Evolutionary conservation across 2,329 filamentous ascomycete genomes (phyloP).

Genomic region (Pseudovirgaria hyperparasitica): DNA sequence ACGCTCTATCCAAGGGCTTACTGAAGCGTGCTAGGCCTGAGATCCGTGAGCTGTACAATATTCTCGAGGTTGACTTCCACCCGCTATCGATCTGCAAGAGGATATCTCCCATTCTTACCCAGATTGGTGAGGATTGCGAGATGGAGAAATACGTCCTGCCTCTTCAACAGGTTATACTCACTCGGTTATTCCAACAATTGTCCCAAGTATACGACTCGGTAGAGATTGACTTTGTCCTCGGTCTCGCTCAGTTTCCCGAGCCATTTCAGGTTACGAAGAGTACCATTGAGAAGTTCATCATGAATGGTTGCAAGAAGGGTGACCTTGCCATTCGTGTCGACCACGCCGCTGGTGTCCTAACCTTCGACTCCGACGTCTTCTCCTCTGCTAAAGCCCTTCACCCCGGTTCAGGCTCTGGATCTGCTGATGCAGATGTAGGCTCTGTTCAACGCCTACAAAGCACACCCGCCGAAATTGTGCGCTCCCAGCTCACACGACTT

Average conservation of each 20-base stretch:
- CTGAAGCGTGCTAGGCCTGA: slow-evolving; percentile 86
- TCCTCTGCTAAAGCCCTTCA: slow-evolving; percentile 89
- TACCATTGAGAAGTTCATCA: slow-evolving; percentile 99
- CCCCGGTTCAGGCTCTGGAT: slow-evolving; percentile 70
- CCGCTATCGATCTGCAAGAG: slow-evolving; percentile 97
- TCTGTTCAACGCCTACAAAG: slow-evolving; percentile 92
- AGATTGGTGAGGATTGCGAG: slow-evolving; percentile 87
- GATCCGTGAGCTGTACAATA: slow-evolving; percentile 95
- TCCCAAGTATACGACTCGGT: slow-evolving; percentile 99
- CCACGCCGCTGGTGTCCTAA: slow-evolving; percentile 86
- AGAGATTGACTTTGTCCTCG: slow-evolving; percentile 83
- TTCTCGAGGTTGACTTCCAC: slow-evolving; percentile 97
- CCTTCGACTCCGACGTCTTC: slow-evolving; percentile 97
- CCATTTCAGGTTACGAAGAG: slow-evolving; percentile 84
- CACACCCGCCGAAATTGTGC: slow-evolving; percentile 94
- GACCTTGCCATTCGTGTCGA: slow-evolving; percentile 93
- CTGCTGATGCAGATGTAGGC: slow-evolving; percentile 71
- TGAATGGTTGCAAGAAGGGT: slow-evolving; percentile 99
- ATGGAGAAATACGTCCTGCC: slow-evolving; percentile 96
- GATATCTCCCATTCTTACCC: slow-evolving; percentile 86
- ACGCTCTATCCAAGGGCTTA: slow-evolving; percentile 87
- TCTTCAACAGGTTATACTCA: slow-evolving; percentile 96
- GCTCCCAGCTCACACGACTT: slow-evolving; percentile 82
- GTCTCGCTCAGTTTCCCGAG: slow-evolving; percentile 89
- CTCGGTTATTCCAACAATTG: slow-evolving; percentile 94